phyloP scores from a whole-genome alignment of 495 filamentous ascomycete genomes.

The Neurospora sp. region DNA sequence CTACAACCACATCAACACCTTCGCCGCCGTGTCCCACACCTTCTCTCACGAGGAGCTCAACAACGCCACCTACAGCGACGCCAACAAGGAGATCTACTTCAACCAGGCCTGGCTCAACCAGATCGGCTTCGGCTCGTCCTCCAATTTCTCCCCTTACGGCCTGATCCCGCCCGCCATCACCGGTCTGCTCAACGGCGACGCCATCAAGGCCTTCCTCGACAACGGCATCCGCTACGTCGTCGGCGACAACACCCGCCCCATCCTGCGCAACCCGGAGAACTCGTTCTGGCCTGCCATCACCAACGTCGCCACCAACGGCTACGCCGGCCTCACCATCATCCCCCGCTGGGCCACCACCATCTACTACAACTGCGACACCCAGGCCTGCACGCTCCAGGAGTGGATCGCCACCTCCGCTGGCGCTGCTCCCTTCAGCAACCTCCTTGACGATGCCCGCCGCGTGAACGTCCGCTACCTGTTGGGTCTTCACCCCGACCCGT shows the following conservation, averaged over 20 bases:
- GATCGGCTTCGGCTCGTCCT: constrained; percentile 33
- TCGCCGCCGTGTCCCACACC: constrained; percentile 50
- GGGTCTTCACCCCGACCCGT: constrained; percentile 39
- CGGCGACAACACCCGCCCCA: constrained; percentile 51
- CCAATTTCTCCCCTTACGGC: constrained; percentile 38
- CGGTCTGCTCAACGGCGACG: constrained; percentile 55
- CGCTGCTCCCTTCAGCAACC: constrained; percentile 34
- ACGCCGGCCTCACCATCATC: constrained; percentile 46
- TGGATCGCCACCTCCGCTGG: constrained; percentile 52
- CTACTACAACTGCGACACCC: constrained; percentile 54
- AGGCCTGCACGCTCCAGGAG: constrained; percentile 44
- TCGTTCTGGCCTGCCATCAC: constrained; percentile 47
- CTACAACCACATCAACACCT: constrained; percentile 41
- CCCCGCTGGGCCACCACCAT: constrained; percentile 54
- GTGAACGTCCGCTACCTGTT: constrained; percentile 48
- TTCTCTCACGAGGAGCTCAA: constrained; percentile 51
- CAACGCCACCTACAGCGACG: constrained; percentile 51
- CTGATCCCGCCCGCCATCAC: constrained; percentile 57
- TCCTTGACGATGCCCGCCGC: constrained; percentile 38
- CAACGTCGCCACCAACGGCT: constrained; percentile 40
- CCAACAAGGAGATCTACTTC: constrained; percentile 46
- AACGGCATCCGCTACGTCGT: constrained; percentile 50
- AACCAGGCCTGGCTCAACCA: constrained; percentile 50
- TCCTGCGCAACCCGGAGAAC: constrained; percentile 37
- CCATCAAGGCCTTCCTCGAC: constrained; percentile 46